A percentile compares a stretch with the other conserved stretches of the same genome.
Conservation (phyloP, 129 eudicot genomes). For the Escallonia herrerae region DNA sequence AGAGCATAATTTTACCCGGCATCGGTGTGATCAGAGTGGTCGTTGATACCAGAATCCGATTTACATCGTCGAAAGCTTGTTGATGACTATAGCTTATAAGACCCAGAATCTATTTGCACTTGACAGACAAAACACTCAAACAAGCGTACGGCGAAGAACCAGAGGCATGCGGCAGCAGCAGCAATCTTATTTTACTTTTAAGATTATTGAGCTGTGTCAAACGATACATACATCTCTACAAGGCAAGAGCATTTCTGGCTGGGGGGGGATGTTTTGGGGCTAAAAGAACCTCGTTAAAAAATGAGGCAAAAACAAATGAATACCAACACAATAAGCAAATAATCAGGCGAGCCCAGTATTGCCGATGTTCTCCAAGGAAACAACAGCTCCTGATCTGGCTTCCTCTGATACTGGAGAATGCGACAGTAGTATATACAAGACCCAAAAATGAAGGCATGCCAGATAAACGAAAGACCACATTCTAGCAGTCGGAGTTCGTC, state of each 20-base stretch:
- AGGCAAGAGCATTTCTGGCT: no score
- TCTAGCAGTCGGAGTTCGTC: slow-evolving; percentile 67
- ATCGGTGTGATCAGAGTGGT: no score
- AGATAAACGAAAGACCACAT: slow-evolving; percentile 60
- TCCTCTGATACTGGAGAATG: slow-evolving; percentile 55
- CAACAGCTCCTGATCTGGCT: slow-evolving; percentile 51
- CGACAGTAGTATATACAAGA: slow-evolving; percentile 65
- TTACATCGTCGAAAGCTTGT: no score
- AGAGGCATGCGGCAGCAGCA: no score
- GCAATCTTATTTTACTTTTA: no score
- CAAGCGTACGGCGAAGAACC: no score
- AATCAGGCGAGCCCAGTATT: slow-evolving; percentile 45
- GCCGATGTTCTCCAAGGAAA: slow-evolving; percentile 70
- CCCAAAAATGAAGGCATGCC: slow-evolving; percentile 86
- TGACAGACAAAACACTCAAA: no score
- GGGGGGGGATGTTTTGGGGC: neutral
- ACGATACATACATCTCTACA: neutral
- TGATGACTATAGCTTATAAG: no score
- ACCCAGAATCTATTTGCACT: no score
- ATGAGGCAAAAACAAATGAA: neutral
- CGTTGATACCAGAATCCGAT: no score
- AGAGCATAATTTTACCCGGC: no score
- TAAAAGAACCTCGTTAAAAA: neutral
- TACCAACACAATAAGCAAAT: neutral
- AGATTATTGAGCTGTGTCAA: neutral